Evolutionary conservation across 805 yeast genomes (phyloP), one percentile per base, ranked within the genome.

Genomic region (Metschnikowia henanensis): DNA sequence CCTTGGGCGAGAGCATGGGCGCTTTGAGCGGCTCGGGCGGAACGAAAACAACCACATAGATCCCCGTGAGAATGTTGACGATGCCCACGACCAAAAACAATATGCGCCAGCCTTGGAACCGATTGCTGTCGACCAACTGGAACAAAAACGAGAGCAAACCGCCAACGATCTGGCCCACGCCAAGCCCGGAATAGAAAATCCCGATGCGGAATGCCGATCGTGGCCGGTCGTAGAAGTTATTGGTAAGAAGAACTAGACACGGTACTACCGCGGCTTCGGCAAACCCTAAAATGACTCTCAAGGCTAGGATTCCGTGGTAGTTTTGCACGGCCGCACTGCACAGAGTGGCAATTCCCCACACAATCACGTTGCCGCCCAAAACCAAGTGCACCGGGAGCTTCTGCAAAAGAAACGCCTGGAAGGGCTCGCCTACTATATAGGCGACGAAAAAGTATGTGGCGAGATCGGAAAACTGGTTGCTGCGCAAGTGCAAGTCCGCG

Each of bases 81-180:
- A 42, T 13, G 2, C 59, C 59, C 29, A 53, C 49, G 21, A 53
- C 55, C 38, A 55, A 42, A 35, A 52, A 55, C 49, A 53, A 44
- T 21, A 55, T 49, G 37, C 53, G 39, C 58, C 58, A 55, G 10
- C 58, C 56, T 16, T 40, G 33, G 17, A 55, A 17, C 9, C 47
- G 36, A 12, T 48, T 32, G 30, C 41, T 41, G 23, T 43, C 32
- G 17, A 53, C 51, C 19, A 37, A 34, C 39, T 55, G 59, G 37
- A 53, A 55, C 18, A 37, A 28, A 35, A 34, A 55, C 36, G 57
- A 52, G 30, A 55, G 36, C 25, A 55, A 25, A 18, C 58, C 57
- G n/a, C 59, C 59, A 25, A 47, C 15, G 15, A 55, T 53, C 46
- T 56, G 58, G 25, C 57, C 59, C 17, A 54, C 26, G 7, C 58